Evolutionary conservation across 2,329 filamentous ascomycete species (phyloP), one percentile per base, ranked within the genome.

Genomic region (Hymenoscyphus infarciens): DNA sequence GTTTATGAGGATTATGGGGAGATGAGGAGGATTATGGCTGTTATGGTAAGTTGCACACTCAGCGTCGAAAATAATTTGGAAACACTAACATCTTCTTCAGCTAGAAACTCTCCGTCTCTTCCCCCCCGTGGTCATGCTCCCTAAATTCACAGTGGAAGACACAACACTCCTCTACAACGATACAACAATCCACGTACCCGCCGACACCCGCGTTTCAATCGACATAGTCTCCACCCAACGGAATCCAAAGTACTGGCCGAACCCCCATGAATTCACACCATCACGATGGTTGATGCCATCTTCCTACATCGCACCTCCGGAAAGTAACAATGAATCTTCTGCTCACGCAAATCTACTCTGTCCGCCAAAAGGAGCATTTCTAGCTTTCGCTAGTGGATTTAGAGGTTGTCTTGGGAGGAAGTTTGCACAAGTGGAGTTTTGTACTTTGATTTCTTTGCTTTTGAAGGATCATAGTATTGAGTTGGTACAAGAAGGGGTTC

Each of bases 81-180:
- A 25, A 54, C 10, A 16, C 33, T 54, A 27, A 61, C 25, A 11
- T 8, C 22, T 39, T 25, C 16, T 15, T 5, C 19, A 68, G 65
- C 70, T 75, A 27, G 80, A 82, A 68, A 79, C 81, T 49, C 77
- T 86, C 19, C 80, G 83, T 27, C 68, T 85, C n/a, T 74, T 83
- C 19, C 80, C 82, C 3, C 82, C 83, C 0, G 79, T 85, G 42
- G 73, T 81, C 64, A 78, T 77, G 57, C 84, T 86, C 53, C 82
- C 83, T 13, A 87, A 87, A 70, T 68, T 66, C 49, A 75, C 72
- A 2, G 33, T 49, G 4, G 54, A 61, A 6, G 35, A 27, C 13
- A 57, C 61, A 35, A 65, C 66, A 0, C 27, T 67, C 15, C 64
- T 45, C 15, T 63, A 63, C 39, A 52, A 61, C 3, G 22, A 53